These are phyloP conservation scores for Podosphaera xanthii DNA, from an alignment of 2,329 filamentous ascomycete genomes.

Conservation along the genomic window DNA sequence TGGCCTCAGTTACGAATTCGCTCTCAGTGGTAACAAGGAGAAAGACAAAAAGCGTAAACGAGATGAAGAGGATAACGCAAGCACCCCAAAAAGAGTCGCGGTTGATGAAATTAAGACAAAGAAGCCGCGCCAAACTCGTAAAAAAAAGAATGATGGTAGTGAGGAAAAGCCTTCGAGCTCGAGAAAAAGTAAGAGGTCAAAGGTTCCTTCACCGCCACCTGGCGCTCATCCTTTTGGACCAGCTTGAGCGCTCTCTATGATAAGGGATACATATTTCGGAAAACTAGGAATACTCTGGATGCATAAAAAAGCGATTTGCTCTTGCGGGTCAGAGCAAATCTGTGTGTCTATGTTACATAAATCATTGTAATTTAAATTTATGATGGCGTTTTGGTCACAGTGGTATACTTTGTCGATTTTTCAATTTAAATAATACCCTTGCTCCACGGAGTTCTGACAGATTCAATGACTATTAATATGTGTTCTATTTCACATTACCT, in stretches of 20 bases:
- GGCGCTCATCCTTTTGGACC: constrained; percentile 7
- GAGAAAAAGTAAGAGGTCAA: constrained; percentile 31
- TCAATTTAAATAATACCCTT: no score
- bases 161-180: constrained; percentile 12
- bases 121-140: constrained; percentile 10
- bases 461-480: not conserved
- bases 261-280: not conserved
- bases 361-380: not conserved
- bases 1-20: constrained; percentile 16
- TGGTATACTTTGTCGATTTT: no score
- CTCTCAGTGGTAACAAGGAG: constrained; percentile 7
- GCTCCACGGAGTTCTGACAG: not conserved
- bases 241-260: not conserved
- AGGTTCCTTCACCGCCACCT: constrained; percentile 12
- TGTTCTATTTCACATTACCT: not conserved
- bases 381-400: not conserved
- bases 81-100: constrained; percentile 31
- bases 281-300: not conserved
- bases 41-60: constrained; percentile 19
- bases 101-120: constrained; percentile 10
- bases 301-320: not conserved
- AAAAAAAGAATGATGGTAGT: constrained; percentile 10
- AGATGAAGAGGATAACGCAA: constrained; percentile 31
- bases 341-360: not conserved
- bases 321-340: not conserved